Evolutionary conservation across 2,329 filamentous ascomycete species (phyloP), one percentile per base, ranked within the genome.

Genomic region (Lithohypha guttulata): DNA sequence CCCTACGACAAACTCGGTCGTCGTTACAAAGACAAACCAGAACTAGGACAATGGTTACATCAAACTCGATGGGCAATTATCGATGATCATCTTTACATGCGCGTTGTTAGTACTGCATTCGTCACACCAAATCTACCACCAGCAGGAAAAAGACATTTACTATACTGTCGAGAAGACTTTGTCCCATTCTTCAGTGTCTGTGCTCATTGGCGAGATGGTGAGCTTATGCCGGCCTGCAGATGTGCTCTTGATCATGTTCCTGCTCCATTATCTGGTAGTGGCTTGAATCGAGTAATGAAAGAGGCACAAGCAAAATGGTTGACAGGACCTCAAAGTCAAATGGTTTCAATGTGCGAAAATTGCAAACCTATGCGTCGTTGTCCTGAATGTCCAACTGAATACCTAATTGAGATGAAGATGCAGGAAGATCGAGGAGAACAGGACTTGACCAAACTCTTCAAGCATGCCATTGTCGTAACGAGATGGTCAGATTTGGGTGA

Each of bases 151-250:
- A 68, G 75, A 2, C 59, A 75, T 39, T 60, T 79, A 2, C 63
- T 79, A 2, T 78, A 73, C 56, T 72, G 66, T 20, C 65, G 70
- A 42, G 73, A 78, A 49, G 47, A 48, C 30, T 78, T 75, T 55
- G 68, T 62, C 38, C 75, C 75, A 0, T 79, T 71, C 53, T 79
- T 79, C 56, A 75, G 70, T 8, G 70, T 68, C 1, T 79, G 75
- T 48, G 64, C 71, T 2, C 75, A 79, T 53, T 79, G 75, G 75
- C 64, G 67, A 13, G 70, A 78, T 44, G 75, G 75, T 13, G 62
- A 74, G 23, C 58, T 79, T 11, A 77, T 75, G 62, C 63, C 68
- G 11, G 58, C 72, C 22, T 74, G 71, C 48, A 79, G 79, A 57
- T 79, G 75, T 51, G 73, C 73, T 3, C 58, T 79, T 8, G 59